phyloP scores from a whole-genome alignment of 352 stramenopile species.

The Phytophthora litchii region DNA sequence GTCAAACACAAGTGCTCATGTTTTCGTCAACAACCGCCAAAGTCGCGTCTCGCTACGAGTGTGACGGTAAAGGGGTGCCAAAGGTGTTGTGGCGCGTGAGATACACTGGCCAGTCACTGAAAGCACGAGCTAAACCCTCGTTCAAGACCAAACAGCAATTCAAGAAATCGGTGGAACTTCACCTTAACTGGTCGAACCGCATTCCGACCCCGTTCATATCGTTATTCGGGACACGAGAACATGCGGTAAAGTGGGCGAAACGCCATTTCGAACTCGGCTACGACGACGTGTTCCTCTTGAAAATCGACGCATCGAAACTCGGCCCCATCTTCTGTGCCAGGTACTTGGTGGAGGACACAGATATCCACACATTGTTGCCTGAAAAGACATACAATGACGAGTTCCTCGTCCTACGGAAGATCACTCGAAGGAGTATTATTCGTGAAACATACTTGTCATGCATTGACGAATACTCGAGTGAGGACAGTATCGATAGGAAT shows the following conservation, averaged over 20 bases:
- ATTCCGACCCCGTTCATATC: constrained; percentile 21
- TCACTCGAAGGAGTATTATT: constrained; percentile 21
- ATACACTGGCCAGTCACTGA: constrained; percentile 27
- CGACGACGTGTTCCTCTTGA: constrained; percentile 26
- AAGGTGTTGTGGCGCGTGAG: constrained; percentile 24
- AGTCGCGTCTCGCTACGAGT: constrained; percentile 18
- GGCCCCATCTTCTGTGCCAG: constrained; percentile 14
- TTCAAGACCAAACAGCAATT: constrained; percentile 29
- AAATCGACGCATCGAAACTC: constrained; percentile 21
- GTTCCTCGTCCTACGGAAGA: constrained; percentile 21
- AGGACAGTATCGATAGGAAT: constrained; percentile 2
- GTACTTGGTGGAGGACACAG: constrained; percentile 13
- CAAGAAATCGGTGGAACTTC: constrained; percentile 14
- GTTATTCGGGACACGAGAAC: constrained; percentile 11
- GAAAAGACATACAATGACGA: constrained; percentile 18
- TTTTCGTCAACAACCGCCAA: constrained; percentile 5
- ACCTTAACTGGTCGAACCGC: constrained; percentile 26
- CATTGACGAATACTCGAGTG: constrained; percentile 11
- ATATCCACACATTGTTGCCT: constrained; percentile 10
- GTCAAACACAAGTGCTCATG: constrained; percentile 5
- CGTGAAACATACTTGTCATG: constrained; percentile 21
- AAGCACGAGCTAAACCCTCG: constrained; percentile 19
- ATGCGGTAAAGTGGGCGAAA: constrained; percentile 19
- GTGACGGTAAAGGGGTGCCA: constrained; percentile 14
- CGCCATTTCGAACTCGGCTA: constrained; percentile 22